phyloP scores from a whole-genome alignment of 768 basidiomycete genomes.

The Boletus rubroflammeus region DNA sequence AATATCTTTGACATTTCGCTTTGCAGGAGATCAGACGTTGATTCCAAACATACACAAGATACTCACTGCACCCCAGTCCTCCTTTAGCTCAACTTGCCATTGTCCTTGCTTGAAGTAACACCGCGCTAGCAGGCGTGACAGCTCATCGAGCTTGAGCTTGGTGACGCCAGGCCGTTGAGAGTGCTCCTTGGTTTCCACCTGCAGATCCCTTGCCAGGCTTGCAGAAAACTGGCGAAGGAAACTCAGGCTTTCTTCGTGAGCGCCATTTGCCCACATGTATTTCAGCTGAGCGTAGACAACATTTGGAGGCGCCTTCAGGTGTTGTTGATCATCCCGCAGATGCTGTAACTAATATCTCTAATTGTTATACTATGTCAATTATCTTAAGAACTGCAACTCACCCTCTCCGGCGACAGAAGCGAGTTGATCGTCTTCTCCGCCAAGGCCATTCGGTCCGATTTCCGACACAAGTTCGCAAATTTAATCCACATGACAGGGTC shows the following conservation, averaged over 20 bases:
- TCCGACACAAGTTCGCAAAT: constrained; percentile 96
- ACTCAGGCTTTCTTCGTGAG: constrained; percentile 70
- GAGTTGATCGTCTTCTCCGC: constrained; percentile 98
- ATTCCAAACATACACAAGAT: background rate
- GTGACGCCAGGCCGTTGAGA: constrained; percentile 49
- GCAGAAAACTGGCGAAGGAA: constrained; percentile 81
- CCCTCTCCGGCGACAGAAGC: constrained; percentile 70
- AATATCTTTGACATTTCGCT: constrained; percentile 81
- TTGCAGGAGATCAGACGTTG: constrained; percentile 12
- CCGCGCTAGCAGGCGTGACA: constrained; percentile 86
- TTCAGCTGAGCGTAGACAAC: constrained; percentile 97
- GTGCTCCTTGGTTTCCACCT: constrained; percentile 52
- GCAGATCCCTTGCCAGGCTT: constrained; percentile 73
- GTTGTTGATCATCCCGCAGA: constrained; percentile 48
- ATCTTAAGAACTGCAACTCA: constrained; percentile 27
- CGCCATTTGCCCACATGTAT: constrained; percentile 89
- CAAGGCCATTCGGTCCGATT: constrained; percentile 88
- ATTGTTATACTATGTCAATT: background rate
- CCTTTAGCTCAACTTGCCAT: constrained; percentile 83
- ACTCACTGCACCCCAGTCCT: constrained; percentile 77
- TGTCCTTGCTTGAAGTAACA: constrained; percentile 96
- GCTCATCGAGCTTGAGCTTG: constrained; percentile 60
- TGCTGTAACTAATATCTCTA: constrained; percentile 37
- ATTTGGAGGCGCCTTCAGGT: constrained; percentile 80
- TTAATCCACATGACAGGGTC: constrained; percentile 99